A percentile compares a stretch with the other conserved stretches of the same genome.
Conservation (phyloP, 257 asterid genomes). For the Gynochthodes officinalis region DNA sequence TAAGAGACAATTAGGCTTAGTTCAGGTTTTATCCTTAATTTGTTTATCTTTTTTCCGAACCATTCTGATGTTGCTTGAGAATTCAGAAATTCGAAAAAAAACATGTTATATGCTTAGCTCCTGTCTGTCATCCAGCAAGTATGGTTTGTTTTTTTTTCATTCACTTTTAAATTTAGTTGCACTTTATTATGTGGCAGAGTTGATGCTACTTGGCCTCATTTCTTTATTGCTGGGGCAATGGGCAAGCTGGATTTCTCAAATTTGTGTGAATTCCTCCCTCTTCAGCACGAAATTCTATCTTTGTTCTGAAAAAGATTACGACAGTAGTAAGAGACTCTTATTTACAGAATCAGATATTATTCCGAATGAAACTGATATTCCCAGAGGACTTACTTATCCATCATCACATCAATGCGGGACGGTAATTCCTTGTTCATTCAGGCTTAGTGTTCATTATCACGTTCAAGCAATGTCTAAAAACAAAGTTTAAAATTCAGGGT, state of each 20-base stretch:
- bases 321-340: slow-evolving; percentile 26
- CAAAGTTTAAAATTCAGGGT: slow-evolving; percentile 41
- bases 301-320: slow-evolving; percentile 68
- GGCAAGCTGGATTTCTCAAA: slow-evolving; percentile 73
- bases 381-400: slow-evolving; percentile 26
- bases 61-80: not conserved
- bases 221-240: slow-evolving; percentile 88
- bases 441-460: not conserved
- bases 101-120: too few relatives aligned
- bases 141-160: not conserved
- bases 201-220: slow-evolving; percentile 90
- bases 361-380: slow-evolving; percentile 44
- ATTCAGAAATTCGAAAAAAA: not conserved
- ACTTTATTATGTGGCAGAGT: slow-evolving; percentile 36
- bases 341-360: slow-evolving; percentile 19
- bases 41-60: not conserved
- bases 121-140: too few relatives aligned
- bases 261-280: slow-evolving; percentile 76
- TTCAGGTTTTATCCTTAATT: not conserved
- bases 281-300: slow-evolving; percentile 70
- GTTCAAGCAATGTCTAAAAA: slow-evolving; percentile 2
- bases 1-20: too few relatives aligned
- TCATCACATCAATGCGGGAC: slow-evolving; percentile 62
- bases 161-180: not conserved
- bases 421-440: slow-evolving; percentile 33